These are phyloP conservation scores for Canna indica DNA, from an alignment of 176 grass and related monocot genomes.

Conservation along the genomic window DNA sequence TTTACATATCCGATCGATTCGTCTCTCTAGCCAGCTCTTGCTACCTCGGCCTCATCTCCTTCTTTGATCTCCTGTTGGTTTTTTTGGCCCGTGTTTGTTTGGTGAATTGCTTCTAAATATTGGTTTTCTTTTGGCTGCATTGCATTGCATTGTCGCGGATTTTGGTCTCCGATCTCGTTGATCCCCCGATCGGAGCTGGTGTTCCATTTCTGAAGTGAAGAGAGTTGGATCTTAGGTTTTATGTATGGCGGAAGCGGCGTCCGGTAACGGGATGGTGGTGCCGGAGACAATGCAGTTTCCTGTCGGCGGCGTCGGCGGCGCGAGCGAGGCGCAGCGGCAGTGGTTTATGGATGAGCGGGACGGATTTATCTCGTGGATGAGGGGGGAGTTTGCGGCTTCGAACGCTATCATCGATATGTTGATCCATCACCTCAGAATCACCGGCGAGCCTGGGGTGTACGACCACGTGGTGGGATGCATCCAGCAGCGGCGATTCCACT, in stretches of 20 bases:
- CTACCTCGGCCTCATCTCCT: not conserved
- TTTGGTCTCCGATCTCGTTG: not conserved
- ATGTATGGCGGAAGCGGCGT: slow-evolving; percentile 4
- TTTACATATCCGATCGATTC: not conserved
- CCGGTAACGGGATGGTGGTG: slow-evolving; percentile 15
- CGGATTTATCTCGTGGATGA: slow-evolving; percentile 79
- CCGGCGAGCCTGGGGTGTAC: slow-evolving; percentile 57
- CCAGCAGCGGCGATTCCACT: slow-evolving; percentile 70
- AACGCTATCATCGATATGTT: slow-evolving; percentile 83
- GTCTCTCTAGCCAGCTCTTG: not conserved
- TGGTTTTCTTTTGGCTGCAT: not conserved
- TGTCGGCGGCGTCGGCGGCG: not conserved
- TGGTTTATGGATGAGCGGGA: slow-evolving; percentile 62
- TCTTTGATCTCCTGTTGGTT: no score
- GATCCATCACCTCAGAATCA: slow-evolving; percentile 50
- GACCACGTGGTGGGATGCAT: slow-evolving; percentile 50
- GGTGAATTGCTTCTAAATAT: not conserved
- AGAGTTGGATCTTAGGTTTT: slow-evolving; percentile 20
- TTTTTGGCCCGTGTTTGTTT: not conserved
- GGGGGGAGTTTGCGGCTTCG: slow-evolving; percentile 82
- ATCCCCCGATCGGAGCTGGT: not conserved
- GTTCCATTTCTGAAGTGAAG: not conserved
- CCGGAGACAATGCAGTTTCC: slow-evolving; percentile 4
- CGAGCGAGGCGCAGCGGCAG: slow-evolving; percentile 23
- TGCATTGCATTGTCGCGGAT: not conserved